A percentile compares a stretch with the other conserved stretches of the same genome.
Evolutionary conservation across 148 eudicot genomes (phyloP).

Genomic region (Persicaria tinctoria): DNA sequence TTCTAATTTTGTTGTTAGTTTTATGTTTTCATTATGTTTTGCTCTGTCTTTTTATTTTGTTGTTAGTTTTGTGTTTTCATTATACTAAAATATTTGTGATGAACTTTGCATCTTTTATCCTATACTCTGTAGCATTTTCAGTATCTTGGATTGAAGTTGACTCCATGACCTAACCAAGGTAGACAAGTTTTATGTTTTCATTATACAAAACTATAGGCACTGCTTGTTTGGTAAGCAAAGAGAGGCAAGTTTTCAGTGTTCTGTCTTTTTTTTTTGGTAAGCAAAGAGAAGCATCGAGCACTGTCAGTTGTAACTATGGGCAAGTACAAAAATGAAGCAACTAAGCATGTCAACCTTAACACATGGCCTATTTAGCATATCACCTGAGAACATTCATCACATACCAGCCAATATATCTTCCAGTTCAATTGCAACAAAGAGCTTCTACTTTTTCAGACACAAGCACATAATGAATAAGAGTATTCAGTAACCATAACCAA

Average conservation of each 20-base stretch:
- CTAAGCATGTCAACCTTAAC: too few relatives aligned
- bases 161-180: too few relatives aligned
- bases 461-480: background rate
- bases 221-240: background rate
- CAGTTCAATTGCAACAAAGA: slow-evolving; percentile 4
- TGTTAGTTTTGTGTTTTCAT: too few relatives aligned
- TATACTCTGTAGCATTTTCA: background rate
- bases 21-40: too few relatives aligned
- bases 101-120: too few relatives aligned
- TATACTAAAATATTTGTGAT: too few relatives aligned
- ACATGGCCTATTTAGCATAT: too few relatives aligned
- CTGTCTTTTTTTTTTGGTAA: background rate
- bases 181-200: background rate
- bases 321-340: too few relatives aligned
- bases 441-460: background rate
- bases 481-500: background rate
- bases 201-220: background rate
- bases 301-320: too few relatives aligned
- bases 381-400: background rate
- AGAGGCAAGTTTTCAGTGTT: background rate
- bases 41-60: too few relatives aligned
- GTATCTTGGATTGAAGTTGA: too few relatives aligned
- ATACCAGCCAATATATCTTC: background rate
- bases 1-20: too few relatives aligned
- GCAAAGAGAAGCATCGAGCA: background rate